Percentiles rank a stretch among this genome's conserved stretches.
These are phyloP conservation scores for Paraglomus brasilianum DNA, from an alignment of 192 early-diverging fungal species.

Conservation along the genomic window DNA sequence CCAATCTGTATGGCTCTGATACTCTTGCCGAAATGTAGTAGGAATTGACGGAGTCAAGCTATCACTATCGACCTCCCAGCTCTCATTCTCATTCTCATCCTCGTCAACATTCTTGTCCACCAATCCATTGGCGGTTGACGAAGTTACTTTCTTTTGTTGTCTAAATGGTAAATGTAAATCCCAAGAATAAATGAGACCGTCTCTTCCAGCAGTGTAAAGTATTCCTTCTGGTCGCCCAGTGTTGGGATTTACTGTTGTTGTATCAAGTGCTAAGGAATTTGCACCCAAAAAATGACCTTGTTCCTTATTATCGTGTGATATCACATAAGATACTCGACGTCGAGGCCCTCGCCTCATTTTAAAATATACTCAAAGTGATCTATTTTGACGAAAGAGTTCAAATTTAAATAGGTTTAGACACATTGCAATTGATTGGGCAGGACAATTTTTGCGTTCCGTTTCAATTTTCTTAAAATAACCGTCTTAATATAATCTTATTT, in stretches of 20 bases:
- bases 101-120: background rate
- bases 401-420: too few species aligned
- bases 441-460: too few species aligned
- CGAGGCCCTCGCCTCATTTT: constrained; percentile 5
- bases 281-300: constrained; percentile 79
- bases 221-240: constrained; percentile 53
- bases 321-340: constrained; percentile 56
- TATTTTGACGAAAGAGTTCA: too few species aligned
- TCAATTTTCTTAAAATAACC: too few species aligned
- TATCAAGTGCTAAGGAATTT: constrained; percentile 80
- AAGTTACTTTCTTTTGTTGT: background rate
- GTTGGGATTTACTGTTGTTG: constrained; percentile 32
- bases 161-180: constrained; percentile 57
- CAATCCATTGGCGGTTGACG: background rate
- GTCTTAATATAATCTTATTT: too few species aligned
- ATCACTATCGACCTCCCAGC: constrained; percentile 18
- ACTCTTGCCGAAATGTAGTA: constrained; percentile 58
- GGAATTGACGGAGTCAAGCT: constrained; percentile 47
- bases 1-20: constrained; percentile 92
- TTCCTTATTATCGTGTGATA: constrained; percentile 51
- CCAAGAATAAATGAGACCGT: constrained; percentile 87
- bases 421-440: too few species aligned
- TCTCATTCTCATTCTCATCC: constrained; percentile 15
- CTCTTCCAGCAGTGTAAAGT: constrained; percentile 87
- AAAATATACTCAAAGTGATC: too few species aligned